Conservation (phyloP, 2,329 filamentous ascomycete species). For the Paraphoma sp. region DNA sequence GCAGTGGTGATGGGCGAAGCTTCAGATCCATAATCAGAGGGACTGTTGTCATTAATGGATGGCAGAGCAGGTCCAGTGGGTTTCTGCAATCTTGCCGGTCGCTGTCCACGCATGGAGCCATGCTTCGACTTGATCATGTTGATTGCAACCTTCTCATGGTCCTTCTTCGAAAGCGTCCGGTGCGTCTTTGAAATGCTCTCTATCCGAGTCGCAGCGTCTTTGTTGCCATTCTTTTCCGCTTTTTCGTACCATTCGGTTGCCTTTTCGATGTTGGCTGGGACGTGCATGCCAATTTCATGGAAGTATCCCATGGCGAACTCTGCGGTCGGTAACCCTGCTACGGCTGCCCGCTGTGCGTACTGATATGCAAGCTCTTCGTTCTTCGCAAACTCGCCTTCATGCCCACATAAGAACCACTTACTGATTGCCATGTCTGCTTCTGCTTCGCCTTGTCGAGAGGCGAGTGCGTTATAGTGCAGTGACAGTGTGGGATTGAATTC, state of each 20-base stretch:
- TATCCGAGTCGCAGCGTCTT: conserved; percentile 81
- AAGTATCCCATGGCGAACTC: conserved; percentile 99
- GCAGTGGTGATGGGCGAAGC: conserved; percentile 30
- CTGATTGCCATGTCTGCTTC: conserved; percentile 96
- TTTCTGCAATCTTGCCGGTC: conserved; percentile 54
- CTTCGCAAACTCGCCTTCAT: conserved; percentile 90
- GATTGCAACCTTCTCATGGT: conserved; percentile 92
- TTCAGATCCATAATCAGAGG: conserved; percentile 42
- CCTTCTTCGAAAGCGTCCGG: conserved; percentile 83
- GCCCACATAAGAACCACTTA: conserved; percentile 97
- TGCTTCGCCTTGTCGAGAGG: conserved; percentile 87
- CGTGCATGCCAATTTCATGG: conserved; percentile 93
- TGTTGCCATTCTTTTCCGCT: conserved; percentile 88
- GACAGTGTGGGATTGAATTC: conserved; percentile 94
- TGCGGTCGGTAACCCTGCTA: conserved; percentile 81
- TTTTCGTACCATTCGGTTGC: conserved; percentile 89
- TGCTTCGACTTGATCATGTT: conserved; percentile 74
- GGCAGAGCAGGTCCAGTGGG: conserved; percentile 46
- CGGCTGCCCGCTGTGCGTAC: conserved; percentile 87
- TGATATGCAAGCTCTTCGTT: conserved; percentile 93
- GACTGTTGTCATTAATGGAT: conserved; percentile 46
- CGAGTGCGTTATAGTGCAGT: conserved; percentile 93
- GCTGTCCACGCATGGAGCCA: conserved; percentile 58
- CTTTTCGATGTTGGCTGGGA: conserved; percentile 80
- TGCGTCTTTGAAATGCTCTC: conserved; percentile 79